Evolutionary conservation across 2,329 filamentous ascomycete genomes (phyloP), one percentile per base, ranked within the genome.

Genomic region (Aaosphaeria arxii): DNA sequence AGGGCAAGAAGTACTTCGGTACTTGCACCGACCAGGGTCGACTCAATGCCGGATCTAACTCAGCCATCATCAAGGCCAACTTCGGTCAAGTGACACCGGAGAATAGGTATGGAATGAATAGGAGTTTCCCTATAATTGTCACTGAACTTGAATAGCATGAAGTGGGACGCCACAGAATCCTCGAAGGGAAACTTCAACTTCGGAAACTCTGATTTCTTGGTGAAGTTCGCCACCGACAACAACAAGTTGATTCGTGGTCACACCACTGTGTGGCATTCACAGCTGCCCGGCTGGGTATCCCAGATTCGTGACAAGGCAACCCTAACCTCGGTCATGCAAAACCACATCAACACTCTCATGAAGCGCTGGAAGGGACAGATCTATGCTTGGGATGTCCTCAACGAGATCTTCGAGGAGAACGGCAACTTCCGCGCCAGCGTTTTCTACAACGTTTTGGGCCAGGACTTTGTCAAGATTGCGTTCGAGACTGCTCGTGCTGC

Each of bases 391-490:
- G 83, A 86, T 55, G 83, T 86, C 29, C 75, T 82, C 49, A 86
- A 86, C 66, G 83, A 86, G 63, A 82, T 85, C 62, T 81, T 85
- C 64, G 77, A 81, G 52, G 74, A 87, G 57, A 76, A 83, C 56
- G 85, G 84, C 28, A 73, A 66, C 4, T 74, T 86, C 45, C 82
- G 85, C 30, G 57, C 72, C 36, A 81, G 77, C 6, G 83, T 88
- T 48, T 89, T 87, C 73, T 86, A 76, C 59, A 77, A 81, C 11
- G 81, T 89, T 1, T 77, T 89, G 2, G 86, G 86, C 39, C 83
- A 89, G 71, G 80, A 83, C 66, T 89, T 86, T 62, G 83, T 91
- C 43, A 74, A 76, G 30, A 87, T 90, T 61, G 86, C 87, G 5
- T 90, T 90, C 71, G 77, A 82, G 52, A 81, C 86, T 2, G 87